Base-by-base conservation (phyloP, 2,329 filamentous ascomycete species). In the Cryphonectria radicalis region DNA sequence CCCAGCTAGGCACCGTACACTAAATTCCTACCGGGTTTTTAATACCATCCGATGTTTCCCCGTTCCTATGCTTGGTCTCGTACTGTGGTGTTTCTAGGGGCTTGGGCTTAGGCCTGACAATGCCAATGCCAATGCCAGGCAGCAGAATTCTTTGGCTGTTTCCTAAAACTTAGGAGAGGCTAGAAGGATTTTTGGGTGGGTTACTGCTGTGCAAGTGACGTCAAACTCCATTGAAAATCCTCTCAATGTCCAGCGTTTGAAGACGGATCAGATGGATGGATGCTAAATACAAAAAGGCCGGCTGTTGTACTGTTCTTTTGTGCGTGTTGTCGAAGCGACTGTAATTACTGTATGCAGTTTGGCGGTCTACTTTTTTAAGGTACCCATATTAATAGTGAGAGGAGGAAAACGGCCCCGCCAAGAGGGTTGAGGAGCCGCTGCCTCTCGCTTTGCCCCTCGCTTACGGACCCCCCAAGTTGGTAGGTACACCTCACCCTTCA, bases 101-200 rank as follows among this genome's bases (percentile, higher is more conserved):
- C 19, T 46, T 19, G 17, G 46, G 46, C 46, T 50, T 50, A 50
- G 46, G n/a, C 46, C 46, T 50, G 46, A n/a, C 46, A 32, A 32
- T 32, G 32, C 32, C 32, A 32, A n/a, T 50, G 22, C 46, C 46
- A 10, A 10, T 50, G 46, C 46, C 46, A 50, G 46, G 46, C 46
- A 50, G 46, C 46, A 50, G 46, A 50, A 50, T 50, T 50, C 46
- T 50, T 50, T 50, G 46, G 46, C 46, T 50, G 46, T 50, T 50
- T 50, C 46, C 46, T 50, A 50, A 50, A 50, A n/a, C 46, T 50
- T 40, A 40, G 10, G 37, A 50, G 46, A 50, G 46, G 46, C 46
- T 50, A 17, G 22, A n/a, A 7, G 46, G 22, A 43, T 43, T 50
- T 50, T n/a, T 10, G 46, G 22, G 46, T 50, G 46, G 46, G 46